Conservation (phyloP, 139 green algal genomes). For the Micractinium conductrix region DNA sequence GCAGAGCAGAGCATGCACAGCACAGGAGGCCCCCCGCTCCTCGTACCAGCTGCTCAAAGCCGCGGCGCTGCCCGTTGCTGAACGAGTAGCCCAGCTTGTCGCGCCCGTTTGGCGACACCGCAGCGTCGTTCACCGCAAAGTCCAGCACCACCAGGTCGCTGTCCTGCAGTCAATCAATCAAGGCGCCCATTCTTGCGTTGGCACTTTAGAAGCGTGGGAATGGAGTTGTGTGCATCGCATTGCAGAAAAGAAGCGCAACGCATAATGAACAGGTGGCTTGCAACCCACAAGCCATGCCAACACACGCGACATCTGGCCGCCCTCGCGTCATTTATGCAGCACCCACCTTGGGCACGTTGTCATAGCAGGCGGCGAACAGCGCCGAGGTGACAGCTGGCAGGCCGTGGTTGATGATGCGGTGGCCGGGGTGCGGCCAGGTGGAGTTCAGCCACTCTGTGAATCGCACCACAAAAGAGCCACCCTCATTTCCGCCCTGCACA, state of each 20-base stretch:
- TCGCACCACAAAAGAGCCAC: not conserved
- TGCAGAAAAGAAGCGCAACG: too few relatives aligned
- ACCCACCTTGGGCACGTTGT: slow-evolving; percentile 26
- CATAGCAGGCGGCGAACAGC: slow-evolving; percentile 34
- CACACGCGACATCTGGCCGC: too few relatives aligned
- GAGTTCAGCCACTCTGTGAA: slow-evolving; percentile 28
- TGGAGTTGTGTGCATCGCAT: too few relatives aligned
- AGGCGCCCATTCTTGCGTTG: too few relatives aligned
- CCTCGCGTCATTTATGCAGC: too few relatives aligned
- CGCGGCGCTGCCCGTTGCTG: not conserved
- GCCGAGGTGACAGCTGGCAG: slow-evolving; percentile 22
- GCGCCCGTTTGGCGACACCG: not conserved
- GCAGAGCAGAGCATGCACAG: too few relatives aligned
- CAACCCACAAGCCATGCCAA: too few relatives aligned
- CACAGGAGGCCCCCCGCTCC: not conserved
- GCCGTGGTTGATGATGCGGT: slow-evolving; percentile 20
- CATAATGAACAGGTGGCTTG: too few relatives aligned
- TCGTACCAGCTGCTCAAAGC: slow-evolving; percentile 30
- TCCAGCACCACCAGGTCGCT: not conserved
- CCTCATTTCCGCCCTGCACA: slow-evolving; percentile 24
- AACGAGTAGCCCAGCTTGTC: slow-evolving; percentile 33
- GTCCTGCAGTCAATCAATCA: too few relatives aligned
- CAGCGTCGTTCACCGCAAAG: slow-evolving; percentile 36
- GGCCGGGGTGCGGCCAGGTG: slow-evolving; percentile 31
- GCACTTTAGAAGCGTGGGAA: too few relatives aligned